Percentiles rank a stretch among this genome's conserved stretches.
phyloP scores from a whole-genome alignment of 2,329 filamentous ascomycete genomes.

The Ascochyta lentis region DNA sequence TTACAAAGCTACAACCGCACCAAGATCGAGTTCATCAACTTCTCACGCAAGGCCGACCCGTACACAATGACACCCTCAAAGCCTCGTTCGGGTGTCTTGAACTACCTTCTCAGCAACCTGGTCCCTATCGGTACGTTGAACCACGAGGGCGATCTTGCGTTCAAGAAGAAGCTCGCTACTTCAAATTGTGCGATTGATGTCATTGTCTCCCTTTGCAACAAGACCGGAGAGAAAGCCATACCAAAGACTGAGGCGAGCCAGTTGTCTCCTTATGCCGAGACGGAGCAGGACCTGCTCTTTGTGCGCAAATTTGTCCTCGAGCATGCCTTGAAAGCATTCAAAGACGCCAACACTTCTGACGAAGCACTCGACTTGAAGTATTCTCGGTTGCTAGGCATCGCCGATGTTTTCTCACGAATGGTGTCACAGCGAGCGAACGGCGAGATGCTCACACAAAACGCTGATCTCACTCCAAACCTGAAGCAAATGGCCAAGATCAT shows the following conservation, averaged over 20 bases:
- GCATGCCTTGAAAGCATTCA: slow-evolving; percentile 89
- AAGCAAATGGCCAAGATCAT: slow-evolving; percentile 90
- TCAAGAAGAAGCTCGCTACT: slow-evolving; percentile 86
- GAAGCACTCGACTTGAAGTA: slow-evolving; percentile 88
- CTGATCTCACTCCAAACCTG: slow-evolving; percentile 63
- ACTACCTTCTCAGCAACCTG: slow-evolving; percentile 88
- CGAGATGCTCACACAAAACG: slow-evolving; percentile 47
- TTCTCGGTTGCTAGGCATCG: slow-evolving; percentile 82
- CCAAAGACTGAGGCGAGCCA: slow-evolving; percentile 53
- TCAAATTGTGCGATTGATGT: slow-evolving; percentile 86
- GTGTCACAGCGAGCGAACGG: slow-evolving; percentile 65
- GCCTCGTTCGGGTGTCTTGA: slow-evolving; percentile 87
- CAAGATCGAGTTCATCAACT: slow-evolving; percentile 99
- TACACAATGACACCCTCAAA: slow-evolving; percentile 89
- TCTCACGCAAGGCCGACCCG: slow-evolving; percentile 87
- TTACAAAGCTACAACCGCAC: slow-evolving; percentile 90
- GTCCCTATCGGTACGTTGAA: slow-evolving; percentile 70
- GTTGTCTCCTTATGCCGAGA: slow-evolving; percentile 62
- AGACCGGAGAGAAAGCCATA: slow-evolving; percentile 78
- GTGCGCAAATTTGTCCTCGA: slow-evolving; percentile 95
- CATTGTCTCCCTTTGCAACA: slow-evolving; percentile 83
- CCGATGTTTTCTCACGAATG: slow-evolving; percentile 92
- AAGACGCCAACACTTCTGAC: slow-evolving; percentile 78
- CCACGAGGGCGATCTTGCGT: slow-evolving; percentile 73
- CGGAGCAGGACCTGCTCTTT: slow-evolving; percentile 84